Conservation (phyloP, 2,329 filamentous ascomycete genomes). For the Aspergillus niger region DNA sequence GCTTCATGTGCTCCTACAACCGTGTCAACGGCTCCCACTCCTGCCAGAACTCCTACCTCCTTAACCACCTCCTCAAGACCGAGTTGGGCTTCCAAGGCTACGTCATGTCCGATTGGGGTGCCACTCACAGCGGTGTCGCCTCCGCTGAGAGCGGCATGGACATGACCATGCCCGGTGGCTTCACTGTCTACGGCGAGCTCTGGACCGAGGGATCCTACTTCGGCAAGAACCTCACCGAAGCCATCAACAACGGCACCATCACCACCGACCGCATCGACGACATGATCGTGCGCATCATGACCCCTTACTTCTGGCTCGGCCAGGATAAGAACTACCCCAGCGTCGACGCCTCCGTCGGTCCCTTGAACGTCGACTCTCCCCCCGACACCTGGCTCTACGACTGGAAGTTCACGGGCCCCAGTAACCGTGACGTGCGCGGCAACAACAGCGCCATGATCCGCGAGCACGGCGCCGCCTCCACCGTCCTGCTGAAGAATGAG, state of each 20-base stretch:
- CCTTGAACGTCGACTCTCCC: conserved; percentile 16
- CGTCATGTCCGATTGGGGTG: conserved; percentile 50
- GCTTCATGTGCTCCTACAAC: conserved; percentile 52
- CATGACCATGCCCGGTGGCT: conserved; percentile 30
- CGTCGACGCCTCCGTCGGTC: conserved; percentile 32
- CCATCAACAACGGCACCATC: conserved; percentile 44
- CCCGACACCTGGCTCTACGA: conserved; percentile 18
- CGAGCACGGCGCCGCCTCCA: conserved; percentile 71
- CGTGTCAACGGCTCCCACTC: conserved; percentile 51
- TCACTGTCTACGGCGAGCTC: conserved; percentile 33
- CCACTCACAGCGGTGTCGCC: conserved; percentile 49
- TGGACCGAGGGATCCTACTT: conserved; percentile 40
- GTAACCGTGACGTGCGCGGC: conserved; percentile 61
- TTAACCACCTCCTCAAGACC: conserved; percentile 53
- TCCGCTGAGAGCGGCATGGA: conserved; percentile 50
- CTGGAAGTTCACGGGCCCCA: conserved; percentile 18
- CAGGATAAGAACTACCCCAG: conserved; percentile 43
- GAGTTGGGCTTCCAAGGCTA: conserved; percentile 56
- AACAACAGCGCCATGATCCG: conserved; percentile 72
- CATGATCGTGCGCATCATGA: conserved; percentile 51
- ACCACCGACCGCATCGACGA: conserved; percentile 47
- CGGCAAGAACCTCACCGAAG: conserved; percentile 21
- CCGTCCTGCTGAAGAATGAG: conserved; percentile 66
- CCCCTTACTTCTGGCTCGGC: conserved; percentile 48
- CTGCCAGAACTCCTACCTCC: conserved; percentile 50